Evolutionary conservation across 2,329 filamentous ascomycete species (phyloP), one percentile per base, ranked within the genome.

Genomic region (Penicillium olsonii): DNA sequence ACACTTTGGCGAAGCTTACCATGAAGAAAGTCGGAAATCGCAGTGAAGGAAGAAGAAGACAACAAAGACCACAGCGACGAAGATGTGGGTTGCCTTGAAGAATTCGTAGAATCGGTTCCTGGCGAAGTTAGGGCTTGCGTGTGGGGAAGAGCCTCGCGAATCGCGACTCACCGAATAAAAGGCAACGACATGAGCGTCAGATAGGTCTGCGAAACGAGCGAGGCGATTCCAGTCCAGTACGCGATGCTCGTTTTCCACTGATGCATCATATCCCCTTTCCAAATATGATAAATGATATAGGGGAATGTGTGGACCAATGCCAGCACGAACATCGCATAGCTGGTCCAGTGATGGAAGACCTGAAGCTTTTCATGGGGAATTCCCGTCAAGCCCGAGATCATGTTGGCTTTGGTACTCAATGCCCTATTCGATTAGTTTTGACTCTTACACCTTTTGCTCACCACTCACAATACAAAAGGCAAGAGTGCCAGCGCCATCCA

Each of bases 31-130:
- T 0, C 67, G 72, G 61, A 74, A 77, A 57, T 79, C 75, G 63
- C 81, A 83, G 65, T 84, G 81, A 42, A 82, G 70, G 65, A 84
- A 84, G 61, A 84, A 78, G 55, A 82, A 80, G 4, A 83, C 37
- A 11, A 83, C 65, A 55, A 84, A 84, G 1, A 81, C 56, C 5
- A 78, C 52, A 0, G 76, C 79, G 1, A 75, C 73, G 9, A 78
- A 37, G 42, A 78, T 74, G 57, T 84, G 82, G 0, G 78, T 75
- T 0, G 70, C 72, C 54, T 84, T 84, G 75, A 84, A 84, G 57
- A 81, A 78, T 52, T 84, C 81, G 59, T 84, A 84, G 50, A 68
- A 77, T 2, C 75, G 68, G 42, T 77, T 76, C 2, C 80, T 80
- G 37, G 6, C 2, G 11, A 2, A 15, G 48, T 33, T 37, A 27